These are phyloP conservation scores for Monilinia vaccinii-corymbosi DNA, from an alignment of 2,329 filamentous ascomycete genomes.

Conservation along the genomic window DNA sequence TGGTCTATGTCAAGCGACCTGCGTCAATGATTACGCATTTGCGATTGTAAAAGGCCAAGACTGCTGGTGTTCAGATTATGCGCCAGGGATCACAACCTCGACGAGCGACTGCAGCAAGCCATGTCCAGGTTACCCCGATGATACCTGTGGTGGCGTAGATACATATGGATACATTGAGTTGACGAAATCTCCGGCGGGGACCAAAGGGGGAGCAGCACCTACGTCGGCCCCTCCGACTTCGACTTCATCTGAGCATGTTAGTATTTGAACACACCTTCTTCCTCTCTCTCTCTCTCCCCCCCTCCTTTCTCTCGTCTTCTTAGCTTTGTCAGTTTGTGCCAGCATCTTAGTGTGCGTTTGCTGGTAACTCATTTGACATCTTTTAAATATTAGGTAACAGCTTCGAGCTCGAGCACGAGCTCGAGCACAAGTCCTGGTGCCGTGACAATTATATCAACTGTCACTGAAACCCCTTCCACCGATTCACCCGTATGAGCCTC, in stretches of 20 bases:
- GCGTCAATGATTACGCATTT: constrained; percentile 50
- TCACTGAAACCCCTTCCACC: constrained; percentile 1
- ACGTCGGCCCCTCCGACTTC: constrained; percentile 8
- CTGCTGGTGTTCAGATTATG: constrained; percentile 70
- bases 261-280: constrained; percentile 11
- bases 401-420: constrained; percentile 19
- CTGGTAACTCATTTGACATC: constrained; percentile 28
- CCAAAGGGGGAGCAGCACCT: constrained; percentile 32
- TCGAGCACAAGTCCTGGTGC: no score
- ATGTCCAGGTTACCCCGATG: constrained; percentile 61
- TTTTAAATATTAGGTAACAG: constrained; percentile 23
- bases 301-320: constrained; percentile 2
- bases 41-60: constrained; percentile 55
- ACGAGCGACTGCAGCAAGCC: constrained; percentile 40
- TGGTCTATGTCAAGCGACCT: constrained; percentile 56
- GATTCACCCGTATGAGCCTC: constrained; percentile 31
- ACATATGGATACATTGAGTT: constrained; percentile 59
- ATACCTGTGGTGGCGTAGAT: constrained; percentile 54
- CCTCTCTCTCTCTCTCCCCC: no score
- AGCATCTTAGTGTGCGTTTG: constrained; percentile 16
- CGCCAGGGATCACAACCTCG: constrained; percentile 40
- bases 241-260: constrained; percentile 19
- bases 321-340: neutral
- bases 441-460: constrained; percentile 7
- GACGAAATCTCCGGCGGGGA: constrained; percentile 47